Conservation (phyloP, 345 rosid species). For the Mangifera indica region DNA sequence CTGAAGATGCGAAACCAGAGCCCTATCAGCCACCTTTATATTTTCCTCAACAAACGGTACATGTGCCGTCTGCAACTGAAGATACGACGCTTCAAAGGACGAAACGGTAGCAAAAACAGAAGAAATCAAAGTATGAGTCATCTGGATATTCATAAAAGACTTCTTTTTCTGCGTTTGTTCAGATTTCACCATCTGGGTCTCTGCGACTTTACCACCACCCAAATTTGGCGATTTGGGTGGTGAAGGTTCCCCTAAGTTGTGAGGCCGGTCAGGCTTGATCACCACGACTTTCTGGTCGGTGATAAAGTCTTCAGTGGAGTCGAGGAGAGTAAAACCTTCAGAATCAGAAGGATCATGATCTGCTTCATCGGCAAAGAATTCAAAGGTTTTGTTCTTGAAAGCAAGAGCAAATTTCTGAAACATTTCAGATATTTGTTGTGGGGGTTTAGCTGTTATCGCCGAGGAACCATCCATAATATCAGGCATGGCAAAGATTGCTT, state of each 20-base stretch:
- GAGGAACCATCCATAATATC: constrained; percentile 39
- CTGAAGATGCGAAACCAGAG: constrained; percentile 67
- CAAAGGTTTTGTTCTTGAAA: constrained; percentile 85
- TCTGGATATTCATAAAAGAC: constrained; percentile 34
- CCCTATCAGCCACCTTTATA: constrained; percentile 66
- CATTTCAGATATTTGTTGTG: constrained; percentile 87
- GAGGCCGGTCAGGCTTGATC: constrained; percentile 70
- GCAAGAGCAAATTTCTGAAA: constrained; percentile 93
- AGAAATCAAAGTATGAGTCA: constrained; percentile 54
- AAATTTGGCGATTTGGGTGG: constrained; percentile 25
- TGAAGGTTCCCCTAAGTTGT: constrained; percentile 1
- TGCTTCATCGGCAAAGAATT: constrained; percentile 76
- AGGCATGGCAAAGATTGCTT: constrained; percentile 27
- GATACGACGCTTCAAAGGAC: constrained; percentile 83
- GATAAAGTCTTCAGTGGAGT: constrained; percentile 87
- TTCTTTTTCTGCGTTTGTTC: constrained; percentile 12
- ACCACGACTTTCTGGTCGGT: constrained; percentile 92
- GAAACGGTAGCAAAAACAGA: constrained; percentile 72
- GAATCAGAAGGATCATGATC: constrained; percentile 30
- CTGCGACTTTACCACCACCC: background rate
- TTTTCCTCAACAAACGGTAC: constrained; percentile 67
- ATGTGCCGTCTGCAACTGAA: constrained; percentile 81
- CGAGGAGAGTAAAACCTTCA: constrained; percentile 65
- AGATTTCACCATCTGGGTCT: constrained; percentile 5
- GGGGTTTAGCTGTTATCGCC: constrained; percentile 41